phyloP scores from a whole-genome alignment of 169 alveolate species.

The Plasmodium gonderi region DNA sequence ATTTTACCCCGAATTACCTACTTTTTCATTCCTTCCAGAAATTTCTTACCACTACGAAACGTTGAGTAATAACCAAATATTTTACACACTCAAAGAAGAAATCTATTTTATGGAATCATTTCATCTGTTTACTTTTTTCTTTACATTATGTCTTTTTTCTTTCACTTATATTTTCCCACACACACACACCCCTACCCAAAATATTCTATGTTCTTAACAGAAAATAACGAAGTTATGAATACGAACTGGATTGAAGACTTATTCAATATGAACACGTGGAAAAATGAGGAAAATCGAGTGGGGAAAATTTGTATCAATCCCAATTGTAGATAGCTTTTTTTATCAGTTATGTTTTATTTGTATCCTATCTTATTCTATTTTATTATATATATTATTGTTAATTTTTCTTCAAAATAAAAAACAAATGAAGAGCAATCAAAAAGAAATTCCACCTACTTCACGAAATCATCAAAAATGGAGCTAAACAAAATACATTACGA shows the following conservation, averaged over 20 bases:
- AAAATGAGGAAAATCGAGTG: constrained; percentile 64
- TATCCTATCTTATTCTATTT: too few relatives aligned
- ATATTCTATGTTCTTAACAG: too few relatives aligned
- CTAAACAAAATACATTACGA: not conserved
- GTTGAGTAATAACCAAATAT: constrained; percentile 25
- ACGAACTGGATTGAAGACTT: constrained; percentile 66
- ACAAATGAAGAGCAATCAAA: not conserved
- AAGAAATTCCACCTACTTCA: not conserved
- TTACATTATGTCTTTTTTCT: not conserved
- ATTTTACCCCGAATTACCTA: not conserved
- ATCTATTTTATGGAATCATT: not conserved
- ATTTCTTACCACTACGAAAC: constrained; percentile 56
- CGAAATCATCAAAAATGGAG: not conserved
- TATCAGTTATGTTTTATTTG: not conserved
- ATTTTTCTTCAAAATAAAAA: not conserved
- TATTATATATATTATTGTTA: too few relatives aligned
- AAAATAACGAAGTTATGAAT: constrained; percentile 55
- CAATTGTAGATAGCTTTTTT: constrained; percentile 6
- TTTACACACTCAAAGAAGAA: not conserved
- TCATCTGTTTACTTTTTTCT: not conserved
- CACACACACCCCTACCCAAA: too few relatives aligned
- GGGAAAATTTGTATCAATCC: constrained; percentile 61
- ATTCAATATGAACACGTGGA: constrained; percentile 53
- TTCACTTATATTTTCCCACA: not conserved
- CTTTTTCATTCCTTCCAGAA: constrained; percentile 8